These are phyloP conservation scores for Medicago ruthenica DNA, from an alignment of 306 rosid genomes.

Conservation along the genomic window DNA sequence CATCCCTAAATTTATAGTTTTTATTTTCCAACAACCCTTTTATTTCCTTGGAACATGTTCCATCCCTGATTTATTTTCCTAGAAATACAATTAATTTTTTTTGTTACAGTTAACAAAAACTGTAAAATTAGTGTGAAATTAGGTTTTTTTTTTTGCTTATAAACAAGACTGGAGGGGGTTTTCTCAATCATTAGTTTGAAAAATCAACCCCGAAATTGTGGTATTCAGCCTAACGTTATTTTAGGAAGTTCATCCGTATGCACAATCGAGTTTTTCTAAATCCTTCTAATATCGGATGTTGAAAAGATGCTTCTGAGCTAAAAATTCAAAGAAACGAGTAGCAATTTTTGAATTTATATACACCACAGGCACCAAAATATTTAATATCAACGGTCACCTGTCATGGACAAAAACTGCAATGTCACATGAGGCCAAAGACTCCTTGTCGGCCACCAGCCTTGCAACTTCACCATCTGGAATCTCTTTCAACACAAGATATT, in stretches of 20 bases:
- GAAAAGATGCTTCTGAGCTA: slow-evolving; percentile 6
- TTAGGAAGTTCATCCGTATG: slow-evolving; percentile 26
- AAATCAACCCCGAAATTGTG: too few species aligned
- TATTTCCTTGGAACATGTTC: neutral
- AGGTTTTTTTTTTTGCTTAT: neutral
- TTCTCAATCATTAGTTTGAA: too few species aligned
- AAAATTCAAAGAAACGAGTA: neutral
- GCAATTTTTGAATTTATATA: neutral
- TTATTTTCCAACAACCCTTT: neutral
- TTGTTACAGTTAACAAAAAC: neutral
- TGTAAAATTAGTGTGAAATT: neutral
- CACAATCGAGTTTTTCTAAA: slow-evolving; percentile 18
- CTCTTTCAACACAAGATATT: slow-evolving; percentile 79
- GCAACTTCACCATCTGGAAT: slow-evolving; percentile 83
- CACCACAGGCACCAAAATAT: neutral
- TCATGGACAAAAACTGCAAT: slow-evolving; percentile 90
- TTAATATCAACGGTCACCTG: slow-evolving; percentile 48
- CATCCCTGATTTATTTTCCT: too few species aligned
- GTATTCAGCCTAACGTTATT: neutral
- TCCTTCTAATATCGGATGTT: slow-evolving; percentile 21
- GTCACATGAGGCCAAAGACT: slow-evolving; percentile 92
- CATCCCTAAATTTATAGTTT: neutral
- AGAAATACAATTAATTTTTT: too few species aligned
- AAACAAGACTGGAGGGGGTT: neutral
- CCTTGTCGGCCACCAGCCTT: slow-evolving; percentile 72